Conservation (phyloP, 805 yeast species). For the Cyberlindnera petersonii region DNA sequence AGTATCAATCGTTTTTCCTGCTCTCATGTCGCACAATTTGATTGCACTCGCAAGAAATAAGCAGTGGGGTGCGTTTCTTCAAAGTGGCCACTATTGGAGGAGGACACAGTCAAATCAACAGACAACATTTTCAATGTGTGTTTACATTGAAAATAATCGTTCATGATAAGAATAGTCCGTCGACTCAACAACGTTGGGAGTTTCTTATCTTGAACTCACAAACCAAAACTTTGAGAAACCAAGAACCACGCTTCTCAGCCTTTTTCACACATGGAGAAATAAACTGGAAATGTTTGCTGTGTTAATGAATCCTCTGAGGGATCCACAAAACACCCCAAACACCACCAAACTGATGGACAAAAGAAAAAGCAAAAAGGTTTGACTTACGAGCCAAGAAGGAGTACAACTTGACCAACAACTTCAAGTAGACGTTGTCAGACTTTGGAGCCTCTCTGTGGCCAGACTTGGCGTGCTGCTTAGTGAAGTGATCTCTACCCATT, state of each 20-base stretch:
- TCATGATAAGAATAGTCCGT: no score
- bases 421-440: conserved; percentile 98
- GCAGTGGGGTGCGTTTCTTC: conserved; percentile 13
- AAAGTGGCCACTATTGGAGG: no score
- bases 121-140: no score
- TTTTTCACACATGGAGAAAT: not conserved
- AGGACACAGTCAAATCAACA: no score
- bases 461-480: conserved; percentile 92
- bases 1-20: conserved; percentile 40
- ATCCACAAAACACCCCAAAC: not conserved
- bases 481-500: conserved; percentile 97
- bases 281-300: not conserved
- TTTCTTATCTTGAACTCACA: no score
- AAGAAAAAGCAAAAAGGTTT: conserved; percentile 5
- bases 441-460: conserved; percentile 99
- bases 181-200: no score
- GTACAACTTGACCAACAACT: conserved; percentile 95
- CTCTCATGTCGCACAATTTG: conserved; percentile 41
- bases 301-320: no score
- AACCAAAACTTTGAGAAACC: not conserved
- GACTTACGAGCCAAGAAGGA: conserved; percentile 98
- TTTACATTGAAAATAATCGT: conserved; percentile 22
- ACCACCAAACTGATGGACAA: conserved; percentile 11
- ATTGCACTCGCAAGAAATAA: conserved; percentile 39
- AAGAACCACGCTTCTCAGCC: conserved; percentile 14